Evolutionary conservation across 2,329 filamentous ascomycete genomes (phyloP).

Genomic region (Clonostachys chloroleuca): DNA sequence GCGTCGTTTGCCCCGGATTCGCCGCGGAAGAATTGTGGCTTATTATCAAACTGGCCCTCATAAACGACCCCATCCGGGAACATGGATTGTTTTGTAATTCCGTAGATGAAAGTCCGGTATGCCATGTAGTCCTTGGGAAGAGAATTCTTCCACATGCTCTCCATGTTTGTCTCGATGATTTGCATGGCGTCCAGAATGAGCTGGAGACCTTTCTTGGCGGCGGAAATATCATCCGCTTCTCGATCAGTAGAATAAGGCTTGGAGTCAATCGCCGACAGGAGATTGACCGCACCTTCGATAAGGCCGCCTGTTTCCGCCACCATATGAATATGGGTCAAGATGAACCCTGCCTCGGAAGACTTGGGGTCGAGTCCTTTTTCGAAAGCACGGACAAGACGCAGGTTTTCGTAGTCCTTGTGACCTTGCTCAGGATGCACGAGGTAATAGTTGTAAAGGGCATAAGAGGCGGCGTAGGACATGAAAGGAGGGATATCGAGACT

Average conservation of each 20-base stretch:
- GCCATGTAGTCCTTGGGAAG: constrained; percentile 79
- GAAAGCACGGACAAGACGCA: constrained; percentile 86
- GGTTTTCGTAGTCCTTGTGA: constrained; percentile 59
- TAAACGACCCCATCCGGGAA: constrained; percentile 91
- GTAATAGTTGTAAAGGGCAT: constrained; percentile 66
- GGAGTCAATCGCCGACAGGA: constrained; percentile 33
- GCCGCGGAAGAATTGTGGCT: constrained; percentile 79
- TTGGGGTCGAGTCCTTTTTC: constrained; percentile 82
- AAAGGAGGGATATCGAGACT: constrained; percentile 79
- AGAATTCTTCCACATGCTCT: constrained; percentile 87
- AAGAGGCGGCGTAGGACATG: constrained; percentile 77
- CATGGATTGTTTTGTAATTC: constrained; percentile 90
- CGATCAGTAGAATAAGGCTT: not conserved
- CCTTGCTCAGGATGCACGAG: constrained; percentile 45
- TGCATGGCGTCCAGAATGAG: constrained; percentile 54
- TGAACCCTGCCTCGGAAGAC: constrained; percentile 91
- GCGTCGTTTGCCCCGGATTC: constrained; percentile 93
- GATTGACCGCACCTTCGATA: constrained; percentile 65
- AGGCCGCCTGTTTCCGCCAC: constrained; percentile 79
- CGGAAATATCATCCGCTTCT: constrained; percentile 33
- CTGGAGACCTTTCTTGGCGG: constrained; percentile 53
- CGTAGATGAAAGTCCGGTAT: constrained; percentile 96
- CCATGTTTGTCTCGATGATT: constrained; percentile 77
- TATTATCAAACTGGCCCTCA: constrained; percentile 68
- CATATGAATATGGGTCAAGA: constrained; percentile 96